Evolutionary conservation across 176 grass and related monocot genomes (phyloP).

Genomic region (Elymus sibiricus): DNA sequence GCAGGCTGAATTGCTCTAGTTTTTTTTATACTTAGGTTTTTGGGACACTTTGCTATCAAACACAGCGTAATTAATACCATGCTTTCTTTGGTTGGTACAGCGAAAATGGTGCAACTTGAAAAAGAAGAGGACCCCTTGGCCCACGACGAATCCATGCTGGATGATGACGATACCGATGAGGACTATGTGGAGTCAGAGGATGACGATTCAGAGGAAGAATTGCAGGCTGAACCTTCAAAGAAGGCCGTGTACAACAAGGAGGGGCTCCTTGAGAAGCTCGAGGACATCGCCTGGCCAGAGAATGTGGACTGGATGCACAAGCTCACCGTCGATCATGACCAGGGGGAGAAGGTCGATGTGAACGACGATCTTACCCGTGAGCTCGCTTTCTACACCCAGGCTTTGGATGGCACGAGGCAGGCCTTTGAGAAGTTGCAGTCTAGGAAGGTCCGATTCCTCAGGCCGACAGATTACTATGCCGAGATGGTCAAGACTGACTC

Average conservation of each 20-base stretch:
- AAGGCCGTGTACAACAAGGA: conserved; percentile 77
- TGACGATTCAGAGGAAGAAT: conserved; percentile 54
- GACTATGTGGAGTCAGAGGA: conserved; percentile 41
- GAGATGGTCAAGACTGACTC: conserved; percentile 95
- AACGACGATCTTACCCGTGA: conserved; percentile 87
- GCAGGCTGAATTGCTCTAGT: too few relatives aligned
- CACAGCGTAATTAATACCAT: not conserved
- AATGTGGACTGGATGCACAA: conserved; percentile 87
- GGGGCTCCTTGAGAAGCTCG: conserved; percentile 65
- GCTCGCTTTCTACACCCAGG: conserved; percentile 88
- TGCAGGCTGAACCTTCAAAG: conserved; percentile 47
- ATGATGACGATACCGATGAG: conserved; percentile 35
- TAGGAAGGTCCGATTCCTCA: conserved; percentile 68
- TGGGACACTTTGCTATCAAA: too few relatives aligned
- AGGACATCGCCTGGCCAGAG: conserved; percentile 78
- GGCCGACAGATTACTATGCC: conserved; percentile 81
- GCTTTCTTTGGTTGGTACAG: not conserved
- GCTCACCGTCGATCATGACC: conserved; percentile 62
- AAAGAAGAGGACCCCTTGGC: conserved; percentile 22
- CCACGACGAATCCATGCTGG: conserved; percentile 26
- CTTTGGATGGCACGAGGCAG: conserved; percentile 62
- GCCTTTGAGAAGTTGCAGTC: conserved; percentile 73
- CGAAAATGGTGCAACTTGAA: conserved; percentile 25
- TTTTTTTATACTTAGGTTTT: too few relatives aligned
- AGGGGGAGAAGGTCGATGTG: conserved; percentile 63